Conservation (phyloP, 768 basidiomycete species). For the Zangia roseola region DNA sequence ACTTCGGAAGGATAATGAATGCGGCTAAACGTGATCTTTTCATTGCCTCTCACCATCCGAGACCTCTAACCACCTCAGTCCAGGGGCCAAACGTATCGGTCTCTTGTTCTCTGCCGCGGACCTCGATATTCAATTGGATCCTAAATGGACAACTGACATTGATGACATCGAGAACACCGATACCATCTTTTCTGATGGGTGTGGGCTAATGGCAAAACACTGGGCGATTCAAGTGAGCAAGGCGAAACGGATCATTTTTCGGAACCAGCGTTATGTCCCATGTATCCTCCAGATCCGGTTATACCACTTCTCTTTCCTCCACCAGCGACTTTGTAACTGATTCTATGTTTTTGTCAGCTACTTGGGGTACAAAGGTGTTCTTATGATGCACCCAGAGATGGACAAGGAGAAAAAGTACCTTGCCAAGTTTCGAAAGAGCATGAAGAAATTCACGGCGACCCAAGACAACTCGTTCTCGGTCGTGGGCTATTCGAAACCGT, state of each 20-base stretch:
- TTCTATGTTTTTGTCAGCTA: slow-evolving; percentile 45
- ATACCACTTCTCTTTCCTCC: background rate
- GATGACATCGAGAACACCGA: slow-evolving; percentile 56
- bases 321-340: background rate
- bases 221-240: slow-evolving; percentile 54
- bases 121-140: slow-evolving; percentile 55
- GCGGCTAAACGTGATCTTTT: slow-evolving; percentile 52
- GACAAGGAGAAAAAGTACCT: slow-evolving; percentile 45
- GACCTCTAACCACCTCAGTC: background rate
- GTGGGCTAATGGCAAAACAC: slow-evolving; percentile 57
- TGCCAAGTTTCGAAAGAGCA: slow-evolving; percentile 62
- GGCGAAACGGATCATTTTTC: slow-evolving; percentile 53
- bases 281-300: slow-evolving; percentile 64
- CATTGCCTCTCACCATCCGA: background rate
- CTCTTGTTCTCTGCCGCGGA: slow-evolving; percentile 64
- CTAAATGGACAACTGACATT: slow-evolving; percentile 50
- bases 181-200: slow-evolving; percentile 66
- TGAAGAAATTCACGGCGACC: slow-evolving; percentile 65
- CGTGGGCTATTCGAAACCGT: slow-evolving; percentile 62
- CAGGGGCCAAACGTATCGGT: slow-evolving; percentile 70
- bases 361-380: slow-evolving; percentile 69
- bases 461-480: slow-evolving; percentile 62
- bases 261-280: slow-evolving; percentile 56
- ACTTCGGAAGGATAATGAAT: slow-evolving; percentile 61
- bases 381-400: slow-evolving; percentile 64